These are phyloP conservation scores for Exophiala calicioides DNA, from an alignment of 2,329 filamentous ascomycete genomes.

Conservation along the genomic window DNA sequence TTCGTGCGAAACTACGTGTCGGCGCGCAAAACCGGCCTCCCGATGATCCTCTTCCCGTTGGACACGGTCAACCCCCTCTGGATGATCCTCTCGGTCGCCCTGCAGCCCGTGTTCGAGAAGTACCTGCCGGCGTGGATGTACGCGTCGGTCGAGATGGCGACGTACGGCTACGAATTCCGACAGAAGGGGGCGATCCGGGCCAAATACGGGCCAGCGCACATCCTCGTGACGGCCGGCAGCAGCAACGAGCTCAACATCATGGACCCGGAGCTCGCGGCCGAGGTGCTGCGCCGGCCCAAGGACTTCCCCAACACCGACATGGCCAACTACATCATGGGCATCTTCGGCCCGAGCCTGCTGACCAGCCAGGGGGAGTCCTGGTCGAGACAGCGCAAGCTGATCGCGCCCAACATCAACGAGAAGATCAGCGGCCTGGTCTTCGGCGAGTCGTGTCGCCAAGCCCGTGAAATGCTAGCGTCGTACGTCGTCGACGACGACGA, in stretches of 20 bases:
- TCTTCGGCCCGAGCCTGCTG: conserved; percentile 39
- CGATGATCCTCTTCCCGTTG: conserved; percentile 31
- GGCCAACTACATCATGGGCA: conserved; percentile 34
- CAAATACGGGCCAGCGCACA: conserved; percentile 35
- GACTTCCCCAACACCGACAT: conserved; percentile 39
- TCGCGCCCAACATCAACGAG: conserved; percentile 42
- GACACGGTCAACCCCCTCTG: conserved; percentile 32
- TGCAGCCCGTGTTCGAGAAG: conserved; percentile 29
- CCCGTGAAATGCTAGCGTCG: conserved; percentile 35
- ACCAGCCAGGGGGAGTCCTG: conserved; percentile 36
- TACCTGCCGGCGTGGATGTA: conserved; percentile 34
- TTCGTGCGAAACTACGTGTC: conserved; percentile 31
- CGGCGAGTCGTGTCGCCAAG: conserved; percentile 37
- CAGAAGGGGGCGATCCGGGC: conserved; percentile 32
- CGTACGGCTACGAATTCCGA: conserved; percentile 40
- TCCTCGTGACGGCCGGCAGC: conserved; percentile 36
- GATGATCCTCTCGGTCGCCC: conserved; percentile 33
- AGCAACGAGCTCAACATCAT: conserved; percentile 31
- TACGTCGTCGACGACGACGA: conserved; percentile 33
- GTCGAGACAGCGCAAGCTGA: conserved; percentile 40
- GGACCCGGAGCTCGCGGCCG: conserved; percentile 36
- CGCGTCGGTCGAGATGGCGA: conserved; percentile 32
- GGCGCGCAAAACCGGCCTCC: conserved; percentile 33
- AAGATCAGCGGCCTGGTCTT: conserved; percentile 40
- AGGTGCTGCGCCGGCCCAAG: conserved; percentile 38